Conservation (phyloP, 129 eudicot genomes). For the Saussurea involucrata region DNA sequence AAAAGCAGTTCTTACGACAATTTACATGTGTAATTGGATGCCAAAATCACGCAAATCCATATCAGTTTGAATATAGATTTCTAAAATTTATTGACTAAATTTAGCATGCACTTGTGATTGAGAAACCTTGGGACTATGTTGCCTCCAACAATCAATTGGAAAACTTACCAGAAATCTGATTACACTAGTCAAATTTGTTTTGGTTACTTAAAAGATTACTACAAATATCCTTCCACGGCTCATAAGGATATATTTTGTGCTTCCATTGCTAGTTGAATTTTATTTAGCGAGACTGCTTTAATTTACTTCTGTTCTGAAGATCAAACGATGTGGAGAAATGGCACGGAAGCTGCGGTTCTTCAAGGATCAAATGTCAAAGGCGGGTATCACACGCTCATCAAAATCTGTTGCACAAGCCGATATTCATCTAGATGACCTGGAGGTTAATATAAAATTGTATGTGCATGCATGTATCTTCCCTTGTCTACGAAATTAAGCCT, state of each 20-base stretch:
- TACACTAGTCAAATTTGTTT: neutral
- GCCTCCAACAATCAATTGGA: neutral
- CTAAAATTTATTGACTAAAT: neutral
- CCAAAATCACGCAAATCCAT: neutral
- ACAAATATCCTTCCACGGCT: neutral
- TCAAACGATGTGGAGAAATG: conserved; percentile 87
- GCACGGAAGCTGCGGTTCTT: conserved; percentile 74
- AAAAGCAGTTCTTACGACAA: neutral
- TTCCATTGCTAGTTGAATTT: neutral
- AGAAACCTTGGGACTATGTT: neutral
- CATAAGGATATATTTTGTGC: neutral
- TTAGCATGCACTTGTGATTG: neutral
- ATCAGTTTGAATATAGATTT: neutral
- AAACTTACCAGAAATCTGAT: neutral
- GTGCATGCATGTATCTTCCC: neutral
- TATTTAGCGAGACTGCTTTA: neutral
- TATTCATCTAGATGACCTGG: conserved; percentile 59
- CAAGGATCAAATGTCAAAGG: conserved; percentile 65
- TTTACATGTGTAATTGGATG: neutral
- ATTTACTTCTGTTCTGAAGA: conserved; percentile 33
- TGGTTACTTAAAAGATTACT: neutral
- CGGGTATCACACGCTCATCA: conserved; percentile 43
- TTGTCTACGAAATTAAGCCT: neutral
- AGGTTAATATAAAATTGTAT: conserved; percentile 42
- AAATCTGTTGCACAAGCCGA: conserved; percentile 30